phyloP scores from a whole-genome alignment of 805 yeast genomes.

The Jamesozyma piceae region DNA sequence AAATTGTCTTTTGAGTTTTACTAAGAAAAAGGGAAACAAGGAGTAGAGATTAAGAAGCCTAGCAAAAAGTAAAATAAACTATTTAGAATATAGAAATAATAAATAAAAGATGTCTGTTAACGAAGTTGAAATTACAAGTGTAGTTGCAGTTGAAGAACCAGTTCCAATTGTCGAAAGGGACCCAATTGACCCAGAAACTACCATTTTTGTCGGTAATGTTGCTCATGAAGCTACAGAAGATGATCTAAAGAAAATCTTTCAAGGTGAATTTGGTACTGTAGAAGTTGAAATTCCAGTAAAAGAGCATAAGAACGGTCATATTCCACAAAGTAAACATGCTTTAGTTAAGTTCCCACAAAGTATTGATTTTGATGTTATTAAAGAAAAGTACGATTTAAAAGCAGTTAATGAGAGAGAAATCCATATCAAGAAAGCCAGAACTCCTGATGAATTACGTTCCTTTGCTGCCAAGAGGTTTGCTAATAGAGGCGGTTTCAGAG shows the following conservation, averaged over 20 bases:
- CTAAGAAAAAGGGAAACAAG: not conserved
- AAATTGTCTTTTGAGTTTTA: not conserved
- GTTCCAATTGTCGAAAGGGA: slow-evolving; percentile 4
- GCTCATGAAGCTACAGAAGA: slow-evolving; percentile 24
- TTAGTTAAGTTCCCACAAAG: slow-evolving; percentile 26
- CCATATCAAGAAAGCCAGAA: slow-evolving; percentile 25
- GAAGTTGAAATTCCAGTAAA: slow-evolving; percentile 26
- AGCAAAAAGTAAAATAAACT: no score
- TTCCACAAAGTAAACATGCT: slow-evolving; percentile 25
- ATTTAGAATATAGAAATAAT: no score
- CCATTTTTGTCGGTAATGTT: slow-evolving; percentile 28
- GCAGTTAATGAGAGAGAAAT: slow-evolving; percentile 27
- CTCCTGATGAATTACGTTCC: slow-evolving; percentile 11
- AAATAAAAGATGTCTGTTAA: slow-evolving; percentile 13
- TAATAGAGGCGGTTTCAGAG: slow-evolving; percentile 9
- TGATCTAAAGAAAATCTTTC: slow-evolving; percentile 22
- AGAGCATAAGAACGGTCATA: slow-evolving; percentile 16
- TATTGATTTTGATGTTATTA: slow-evolving; percentile 26
- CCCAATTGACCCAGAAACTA: slow-evolving; percentile 26
- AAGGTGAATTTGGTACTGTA: slow-evolving; percentile 21
- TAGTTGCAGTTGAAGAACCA: slow-evolving; percentile 1
- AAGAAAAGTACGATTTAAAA: slow-evolving; percentile 24
- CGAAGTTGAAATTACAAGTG: slow-evolving; percentile 8
- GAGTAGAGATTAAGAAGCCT: no score
- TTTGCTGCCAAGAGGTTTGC: slow-evolving; percentile 5